Evolutionary conservation across 495 filamentous ascomycete genomes (phyloP), one percentile per base, ranked within the genome.

Genomic region (Penicillium robsamsonii): DNA sequence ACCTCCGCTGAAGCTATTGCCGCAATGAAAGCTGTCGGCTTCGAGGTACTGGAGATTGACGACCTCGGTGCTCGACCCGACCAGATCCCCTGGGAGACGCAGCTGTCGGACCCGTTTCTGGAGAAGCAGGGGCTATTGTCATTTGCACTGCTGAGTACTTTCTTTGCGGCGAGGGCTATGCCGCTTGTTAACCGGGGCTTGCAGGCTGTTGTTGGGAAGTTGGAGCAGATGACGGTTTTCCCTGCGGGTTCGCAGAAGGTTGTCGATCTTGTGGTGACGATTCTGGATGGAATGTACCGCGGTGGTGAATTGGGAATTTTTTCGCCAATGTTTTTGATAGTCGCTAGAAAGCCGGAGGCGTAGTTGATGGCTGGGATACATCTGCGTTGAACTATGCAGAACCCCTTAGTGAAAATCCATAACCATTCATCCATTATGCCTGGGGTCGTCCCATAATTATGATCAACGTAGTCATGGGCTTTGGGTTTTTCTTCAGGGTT

Each of bases 291-390:
- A 55, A 78, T 96, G 42, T 92, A 96, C 11, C 89, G 84, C 25
- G 92, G 92, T 70, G 92, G 84, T 33, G 86, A 87, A 79, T 81
- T 89, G 79, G 87, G 94, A 66, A 80, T 97, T 11, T 97, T 97
- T 75, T 96, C 92, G 1, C 92, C 92, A 24, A 97, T 97, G 92
- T 96, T 96, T 76, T 75, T 97, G 70, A 96, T 97, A 92, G 84
- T 97, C 53, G 92, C 80, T 17, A 81, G 90, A 71, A 97, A 97
- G 77, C 89, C 91, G 15, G 20, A n/a, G n/a, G n/a, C n/a, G n/a
- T n/a, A n/a, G n/a, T n/a, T n/a, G n/a, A n/a, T n/a, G n/a, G n/a
- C n/a, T n/a, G n/a, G n/a, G n/a, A n/a, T n/a, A n/a, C n/a, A n/a
- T n/a, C n/a, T n/a, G n/a, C n/a, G n/a, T n/a, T n/a, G n/a, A n/a